Evolutionary conservation across 2,329 filamentous ascomycete species (phyloP).

Genomic region (Neofusicoccum sp.): DNA sequence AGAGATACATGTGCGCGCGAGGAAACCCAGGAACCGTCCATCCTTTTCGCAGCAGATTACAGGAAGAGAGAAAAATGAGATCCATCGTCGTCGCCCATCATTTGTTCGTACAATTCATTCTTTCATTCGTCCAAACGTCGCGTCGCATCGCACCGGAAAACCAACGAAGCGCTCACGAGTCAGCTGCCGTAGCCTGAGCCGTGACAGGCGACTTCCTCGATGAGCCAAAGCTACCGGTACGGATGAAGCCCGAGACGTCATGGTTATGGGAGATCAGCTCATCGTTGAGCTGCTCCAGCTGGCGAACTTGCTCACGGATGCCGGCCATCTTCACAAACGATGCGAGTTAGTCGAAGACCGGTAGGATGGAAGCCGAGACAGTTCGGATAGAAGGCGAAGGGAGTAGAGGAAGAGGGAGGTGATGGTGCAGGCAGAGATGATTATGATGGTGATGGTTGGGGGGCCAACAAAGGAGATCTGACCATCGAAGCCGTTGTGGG

Average conservation of each 20-base stretch:
- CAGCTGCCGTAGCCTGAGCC: not conserved
- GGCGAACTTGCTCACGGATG: conserved; percentile 19
- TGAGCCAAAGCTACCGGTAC: not conserved
- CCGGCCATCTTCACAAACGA: conserved; percentile 20
- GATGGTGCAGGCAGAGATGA: not conserved
- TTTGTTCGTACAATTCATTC: not conserved
- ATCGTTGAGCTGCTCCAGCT: conserved; percentile 20
- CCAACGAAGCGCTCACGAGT: not conserved
- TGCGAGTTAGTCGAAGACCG: conserved; percentile 1
- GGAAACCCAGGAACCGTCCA: not conserved
- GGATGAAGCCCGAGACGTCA: conserved; percentile 9
- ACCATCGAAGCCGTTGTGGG: conserved; percentile 6
- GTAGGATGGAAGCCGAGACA: not conserved
- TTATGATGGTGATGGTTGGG: not conserved
- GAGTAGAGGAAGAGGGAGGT: not conserved
- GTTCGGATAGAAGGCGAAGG: not conserved
- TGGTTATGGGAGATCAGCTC: conserved; percentile 19
- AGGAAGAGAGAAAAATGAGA: not conserved
- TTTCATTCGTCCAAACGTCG: not conserved
- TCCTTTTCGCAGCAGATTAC: not conserved
- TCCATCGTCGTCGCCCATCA: conserved; percentile 9
- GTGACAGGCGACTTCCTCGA: not conserved
- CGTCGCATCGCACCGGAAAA: not conserved
- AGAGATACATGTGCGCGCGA: not conserved
- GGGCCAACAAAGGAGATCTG: conserved; percentile 16